These are phyloP conservation scores for Discostella pseudostelligera DNA, from an alignment of 108 stramenopile genomes.

Conservation along the genomic window DNA sequence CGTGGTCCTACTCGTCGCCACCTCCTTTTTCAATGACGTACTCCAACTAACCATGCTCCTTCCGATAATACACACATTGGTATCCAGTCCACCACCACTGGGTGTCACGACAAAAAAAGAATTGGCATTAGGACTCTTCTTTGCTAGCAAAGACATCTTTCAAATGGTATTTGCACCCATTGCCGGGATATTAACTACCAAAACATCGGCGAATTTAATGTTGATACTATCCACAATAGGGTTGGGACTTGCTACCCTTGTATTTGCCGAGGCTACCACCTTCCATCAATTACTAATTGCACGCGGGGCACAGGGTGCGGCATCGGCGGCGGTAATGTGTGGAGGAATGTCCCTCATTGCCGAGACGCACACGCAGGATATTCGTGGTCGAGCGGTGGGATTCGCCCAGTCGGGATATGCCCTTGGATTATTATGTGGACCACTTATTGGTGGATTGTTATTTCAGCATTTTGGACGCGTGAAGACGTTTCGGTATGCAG, in stretches of 20 bases:
- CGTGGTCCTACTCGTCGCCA: conserved; percentile 32
- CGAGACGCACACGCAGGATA: conserved; percentile 20
- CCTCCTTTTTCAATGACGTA: conserved; percentile 42
- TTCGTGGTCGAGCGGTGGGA: conserved; percentile 27
- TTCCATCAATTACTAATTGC: conserved; percentile 28
- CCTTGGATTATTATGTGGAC: conserved; percentile 22
- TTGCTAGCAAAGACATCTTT: conserved; percentile 34
- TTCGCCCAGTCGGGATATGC: conserved; percentile 32
- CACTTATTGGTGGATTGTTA: conserved; percentile 30
- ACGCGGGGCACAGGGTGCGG: conserved; percentile 33
- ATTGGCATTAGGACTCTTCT: conserved; percentile 32
- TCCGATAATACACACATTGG: conserved; percentile 36
- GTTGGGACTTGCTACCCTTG: conserved; percentile 27
- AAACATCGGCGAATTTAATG: conserved; percentile 19
- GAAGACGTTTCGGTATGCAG: conserved; percentile 36
- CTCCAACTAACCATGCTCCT: conserved; percentile 43
- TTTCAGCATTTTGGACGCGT: conserved; percentile 29
- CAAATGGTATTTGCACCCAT: conserved; percentile 35
- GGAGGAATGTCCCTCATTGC: conserved; percentile 34
- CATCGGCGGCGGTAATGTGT: conserved; percentile 35
- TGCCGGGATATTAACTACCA: conserved; percentile 25
- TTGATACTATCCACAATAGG: conserved; percentile 19
- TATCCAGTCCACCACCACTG: conserved; percentile 34
- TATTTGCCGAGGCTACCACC: conserved; percentile 31
- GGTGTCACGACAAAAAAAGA: conserved; percentile 30